Evolutionary conservation across 768 basidiomycete species (phyloP).

Genomic region (Trametes meyenii): DNA sequence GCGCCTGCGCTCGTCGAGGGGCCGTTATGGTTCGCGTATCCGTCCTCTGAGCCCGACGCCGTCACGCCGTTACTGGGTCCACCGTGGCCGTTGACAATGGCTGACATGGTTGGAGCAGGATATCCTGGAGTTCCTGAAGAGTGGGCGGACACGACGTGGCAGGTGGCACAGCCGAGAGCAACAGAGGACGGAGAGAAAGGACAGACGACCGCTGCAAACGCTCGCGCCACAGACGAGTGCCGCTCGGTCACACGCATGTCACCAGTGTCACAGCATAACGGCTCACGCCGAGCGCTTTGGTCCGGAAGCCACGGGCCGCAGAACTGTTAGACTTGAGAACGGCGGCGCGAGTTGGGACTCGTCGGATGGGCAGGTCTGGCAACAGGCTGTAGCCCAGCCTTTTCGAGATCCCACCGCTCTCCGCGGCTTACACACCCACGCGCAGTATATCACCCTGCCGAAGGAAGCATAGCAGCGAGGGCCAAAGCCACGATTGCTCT

Average conservation of each 20-base stretch:
- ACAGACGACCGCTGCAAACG: slow-evolving; percentile 4
- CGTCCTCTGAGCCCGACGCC: slow-evolving; percentile 25
- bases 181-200: slow-evolving; percentile 9
- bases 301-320: neutral
- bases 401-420: neutral
- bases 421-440: slow-evolving; percentile 1
- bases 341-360: too few species aligned
- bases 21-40: slow-evolving; percentile 37
- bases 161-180: neutral
- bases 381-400: too few species aligned
- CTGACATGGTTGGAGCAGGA: slow-evolving; percentile 6
- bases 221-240: neutral
- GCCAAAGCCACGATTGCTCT: neutral
- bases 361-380: too few species aligned
- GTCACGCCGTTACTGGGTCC: slow-evolving; percentile 50
- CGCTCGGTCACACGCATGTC: neutral
- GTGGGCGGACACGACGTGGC: neutral
- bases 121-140: neutral
- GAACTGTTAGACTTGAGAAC: too few species aligned
- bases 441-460: neutral
- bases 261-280: neutral
- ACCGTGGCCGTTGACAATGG: slow-evolving; percentile 52
- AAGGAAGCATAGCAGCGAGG: slow-evolving; percentile 1
- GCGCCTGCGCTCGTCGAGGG: slow-evolving; percentile 34
- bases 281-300: too few species aligned